These are phyloP conservation scores for Neonectria coccinea DNA, from an alignment of 2,329 filamentous ascomycete species.

Conservation along the genomic window DNA sequence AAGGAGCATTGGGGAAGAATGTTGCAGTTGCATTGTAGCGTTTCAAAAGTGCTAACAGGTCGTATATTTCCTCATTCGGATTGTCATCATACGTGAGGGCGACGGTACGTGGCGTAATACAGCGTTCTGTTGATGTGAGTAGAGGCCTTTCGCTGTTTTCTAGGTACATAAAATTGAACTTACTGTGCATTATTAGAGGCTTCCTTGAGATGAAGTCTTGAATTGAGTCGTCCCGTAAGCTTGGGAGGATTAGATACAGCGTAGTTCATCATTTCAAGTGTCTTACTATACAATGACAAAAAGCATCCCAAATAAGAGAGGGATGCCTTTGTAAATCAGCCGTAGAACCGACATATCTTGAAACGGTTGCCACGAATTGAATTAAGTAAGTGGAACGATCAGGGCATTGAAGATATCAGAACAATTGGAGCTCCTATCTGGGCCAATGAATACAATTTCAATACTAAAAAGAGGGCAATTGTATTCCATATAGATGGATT, in stretches of 20 bases:
- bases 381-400: neutral
- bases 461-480: neutral
- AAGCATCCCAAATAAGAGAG: neutral
- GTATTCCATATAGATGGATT: neutral
- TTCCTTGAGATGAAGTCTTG: neutral
- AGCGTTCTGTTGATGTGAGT: conserved; percentile 7
- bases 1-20: conserved; percentile 13
- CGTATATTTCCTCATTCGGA: conserved; percentile 13
- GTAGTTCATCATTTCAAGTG: conserved; percentile 1
- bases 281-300: neutral
- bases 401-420: neutral
- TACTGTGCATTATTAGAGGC: neutral
- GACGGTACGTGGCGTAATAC: conserved; percentile 15
- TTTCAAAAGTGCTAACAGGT: conserved; percentile 16
- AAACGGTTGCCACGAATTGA: neutral
- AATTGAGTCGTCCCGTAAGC: neutral
- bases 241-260: conserved; percentile 1
- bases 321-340: neutral
- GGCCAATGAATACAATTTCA: neutral
- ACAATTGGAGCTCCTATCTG: neutral
- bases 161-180: neutral
- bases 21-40: conserved; percentile 16
- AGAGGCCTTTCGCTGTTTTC: neutral
- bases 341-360: neutral
- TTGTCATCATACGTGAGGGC: conserved; percentile 15